Percentiles rank a stretch among this genome's conserved stretches.
These are phyloP conservation scores for Cyamopsis tetragonoloba DNA, from an alignment of 306 rosid species.

Conservation along the genomic window DNA sequence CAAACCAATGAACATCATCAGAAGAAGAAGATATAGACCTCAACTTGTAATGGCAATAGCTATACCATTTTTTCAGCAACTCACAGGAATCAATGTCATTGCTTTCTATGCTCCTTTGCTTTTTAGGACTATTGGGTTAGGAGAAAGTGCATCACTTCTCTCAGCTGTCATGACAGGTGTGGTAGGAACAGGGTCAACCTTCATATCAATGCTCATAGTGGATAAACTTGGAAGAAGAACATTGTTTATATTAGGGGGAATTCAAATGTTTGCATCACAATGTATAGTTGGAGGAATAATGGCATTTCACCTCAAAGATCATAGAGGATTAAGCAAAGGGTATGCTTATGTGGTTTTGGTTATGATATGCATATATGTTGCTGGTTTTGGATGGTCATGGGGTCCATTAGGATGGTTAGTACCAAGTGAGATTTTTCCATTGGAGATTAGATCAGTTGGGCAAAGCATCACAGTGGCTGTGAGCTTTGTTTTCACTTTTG, in stretches of 20 bases:
- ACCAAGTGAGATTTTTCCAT: slow-evolving; percentile 47
- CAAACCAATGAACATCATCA: slow-evolving; percentile 21
- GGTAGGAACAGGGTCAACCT: slow-evolving; percentile 39
- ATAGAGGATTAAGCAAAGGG: slow-evolving; percentile 36
- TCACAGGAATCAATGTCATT: slow-evolving; percentile 53
- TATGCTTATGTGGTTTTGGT: slow-evolving; percentile 35
- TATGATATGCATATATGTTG: slow-evolving; percentile 38
- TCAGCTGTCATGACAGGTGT: slow-evolving; percentile 44
- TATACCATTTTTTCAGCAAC: slow-evolving; percentile 53
- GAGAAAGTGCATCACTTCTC: slow-evolving; percentile 44
- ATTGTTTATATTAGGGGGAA: slow-evolving; percentile 38
- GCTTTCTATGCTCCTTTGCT: slow-evolving; percentile 50
- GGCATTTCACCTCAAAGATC: slow-evolving; percentile 35
- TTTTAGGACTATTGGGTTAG: slow-evolving; percentile 45
- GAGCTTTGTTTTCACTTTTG: slow-evolving; percentile 45
- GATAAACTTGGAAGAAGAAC: slow-evolving; percentile 47
- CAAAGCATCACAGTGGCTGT: slow-evolving; percentile 53
- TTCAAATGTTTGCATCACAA: slow-evolving; percentile 40
- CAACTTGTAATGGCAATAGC: slow-evolving; percentile 52
- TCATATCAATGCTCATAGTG: slow-evolving; percentile 47
- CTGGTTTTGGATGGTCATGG: slow-evolving; percentile 52
- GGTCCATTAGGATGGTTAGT: slow-evolving; percentile 45
- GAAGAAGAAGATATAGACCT: slow-evolving; percentile 38
- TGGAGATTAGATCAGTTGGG: slow-evolving; percentile 39
- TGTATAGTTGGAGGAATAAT: slow-evolving; percentile 34